Evolutionary conservation across 2,329 filamentous ascomycete genomes (phyloP).

Genomic region (Nemania sp.): DNA sequence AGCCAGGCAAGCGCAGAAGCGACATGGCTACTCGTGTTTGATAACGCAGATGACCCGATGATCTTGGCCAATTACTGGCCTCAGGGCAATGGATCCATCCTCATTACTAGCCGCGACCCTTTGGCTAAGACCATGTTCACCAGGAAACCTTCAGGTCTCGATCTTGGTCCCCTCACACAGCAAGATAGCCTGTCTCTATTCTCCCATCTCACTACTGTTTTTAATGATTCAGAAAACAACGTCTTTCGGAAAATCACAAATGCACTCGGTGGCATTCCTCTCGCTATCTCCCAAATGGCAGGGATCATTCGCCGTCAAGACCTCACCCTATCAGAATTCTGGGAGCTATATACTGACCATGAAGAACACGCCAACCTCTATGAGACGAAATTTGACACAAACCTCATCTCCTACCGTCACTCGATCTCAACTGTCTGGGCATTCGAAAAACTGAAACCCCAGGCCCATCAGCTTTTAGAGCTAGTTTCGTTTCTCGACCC

Average conservation of each 20-base stretch:
- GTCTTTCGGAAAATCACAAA: too few species aligned
- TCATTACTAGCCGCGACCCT: conserved; percentile 47
- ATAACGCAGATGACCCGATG: conserved; percentile 44
- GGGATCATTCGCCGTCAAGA: not conserved
- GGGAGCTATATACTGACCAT: not conserved
- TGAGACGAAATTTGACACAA: not conserved
- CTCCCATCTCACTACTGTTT: too few species aligned
- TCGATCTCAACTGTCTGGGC: too few species aligned
- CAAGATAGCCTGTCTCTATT: too few species aligned
- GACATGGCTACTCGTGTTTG: conserved; percentile 46
- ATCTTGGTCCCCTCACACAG: too few species aligned
- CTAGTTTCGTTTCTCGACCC: too few species aligned
- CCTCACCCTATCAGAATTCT: not conserved
- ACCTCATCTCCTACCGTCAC: not conserved
- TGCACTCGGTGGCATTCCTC: too few species aligned
- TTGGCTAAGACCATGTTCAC: conserved; percentile 37
- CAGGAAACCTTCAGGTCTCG: not conserved
- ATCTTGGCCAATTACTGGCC: conserved; percentile 47
- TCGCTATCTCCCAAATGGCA: too few species aligned
- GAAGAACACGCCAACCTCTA: not conserved
- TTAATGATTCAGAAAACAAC: too few species aligned
- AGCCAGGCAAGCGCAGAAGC: conserved; percentile 21
- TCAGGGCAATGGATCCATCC: conserved; percentile 40
- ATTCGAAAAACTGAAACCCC: too few species aligned
- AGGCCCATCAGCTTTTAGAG: too few species aligned